phyloP scores from a whole-genome alignment of 345 rosid genomes.

The Populus simonii region DNA sequence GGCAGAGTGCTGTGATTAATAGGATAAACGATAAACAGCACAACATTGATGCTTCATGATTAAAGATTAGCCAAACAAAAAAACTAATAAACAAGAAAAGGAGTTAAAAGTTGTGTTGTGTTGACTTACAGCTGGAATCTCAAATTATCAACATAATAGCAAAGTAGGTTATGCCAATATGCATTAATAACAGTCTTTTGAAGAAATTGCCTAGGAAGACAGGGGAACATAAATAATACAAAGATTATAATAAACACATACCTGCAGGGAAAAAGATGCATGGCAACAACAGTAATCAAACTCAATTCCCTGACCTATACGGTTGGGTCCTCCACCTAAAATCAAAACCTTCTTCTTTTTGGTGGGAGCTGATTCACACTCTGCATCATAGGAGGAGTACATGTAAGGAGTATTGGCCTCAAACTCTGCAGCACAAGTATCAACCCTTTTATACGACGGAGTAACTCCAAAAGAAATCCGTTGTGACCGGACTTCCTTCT shows the following conservation, averaged over 20 bases:
- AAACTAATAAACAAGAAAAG: neutral
- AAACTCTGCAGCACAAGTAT: slow-evolving; percentile 98
- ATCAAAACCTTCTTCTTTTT: slow-evolving; percentile 78
- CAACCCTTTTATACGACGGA: slow-evolving; percentile 90
- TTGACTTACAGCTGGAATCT: neutral
- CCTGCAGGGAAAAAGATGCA: slow-evolving; percentile 95
- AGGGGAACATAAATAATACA: neutral
- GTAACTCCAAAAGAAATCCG: slow-evolving; percentile 65
- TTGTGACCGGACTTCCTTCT: slow-evolving; percentile 70
- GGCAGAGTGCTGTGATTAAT: too few species aligned
- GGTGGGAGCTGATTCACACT: slow-evolving; percentile 92
- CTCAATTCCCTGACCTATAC: slow-evolving; percentile 97
- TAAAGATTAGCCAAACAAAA: neutral
- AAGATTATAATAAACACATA: slow-evolving; percentile 22
- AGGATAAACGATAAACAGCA: neutral
- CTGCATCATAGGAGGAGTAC: slow-evolving; percentile 92
- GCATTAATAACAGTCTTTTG: neutral
- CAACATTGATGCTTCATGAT: neutral
- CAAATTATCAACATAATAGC: neutral
- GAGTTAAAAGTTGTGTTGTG: neutral
- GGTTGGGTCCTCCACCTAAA: slow-evolving; percentile 97
- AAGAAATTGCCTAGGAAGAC: neutral
- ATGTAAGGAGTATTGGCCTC: slow-evolving; percentile 95
- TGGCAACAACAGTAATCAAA: slow-evolving; percentile 99
- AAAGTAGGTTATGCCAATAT: neutral